Evolutionary conservation across 2,329 filamentous ascomycete genomes (phyloP), one percentile per base, ranked within the genome.

Genomic region (Alternaria ethzedia): DNA sequence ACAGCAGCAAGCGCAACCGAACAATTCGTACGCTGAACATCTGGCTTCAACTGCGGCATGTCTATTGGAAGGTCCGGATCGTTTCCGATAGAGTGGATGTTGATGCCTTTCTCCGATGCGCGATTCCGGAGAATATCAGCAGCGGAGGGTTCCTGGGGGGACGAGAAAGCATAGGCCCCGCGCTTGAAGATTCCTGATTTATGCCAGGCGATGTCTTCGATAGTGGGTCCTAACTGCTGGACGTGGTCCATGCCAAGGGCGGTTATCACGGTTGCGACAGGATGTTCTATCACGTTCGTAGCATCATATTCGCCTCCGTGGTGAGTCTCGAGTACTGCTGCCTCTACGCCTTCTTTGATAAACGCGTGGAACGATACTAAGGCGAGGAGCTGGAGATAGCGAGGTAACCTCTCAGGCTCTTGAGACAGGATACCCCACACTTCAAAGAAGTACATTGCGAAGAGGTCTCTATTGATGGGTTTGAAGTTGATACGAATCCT

Each of bases 231-330:
- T 2, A 93, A 83, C 20, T 85, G 83, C 55, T 83, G 85, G 36
- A 90, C 85, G 70, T 93, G 90, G 71, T 93, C 90, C 66, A 92
- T 88, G 5, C 89, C 90, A 10, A 92, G 81, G n/a, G 86, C 86
- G 49, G 86, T 88, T 59, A 92, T 88, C 1, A 86, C 90, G 1
- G 86, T 84, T 0, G 84, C 89, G 0, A 86, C 81, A 0, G 89
- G 88, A 12, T 79, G 78, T 56, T 85, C 82, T 0, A 92, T 85
- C 28, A 91, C 80, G 60, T 92, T 92, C 2, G 91, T 92, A 0
- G 89, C 86, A 71, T 92, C 62, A 36, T 58, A 57, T 32, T 65
- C 62, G 9, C 62, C 90, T 2, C 90, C 90, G 36, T 91, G 85
- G 6, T 89, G 89, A 3, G 86, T 88, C 77, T 92, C 90, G 28